Percentiles rank a stretch among this genome's conserved stretches.
These are phyloP conservation scores for Rossbeevera mucosa DNA, from an alignment of 768 basidiomycete genomes.

Conservation along the genomic window DNA sequence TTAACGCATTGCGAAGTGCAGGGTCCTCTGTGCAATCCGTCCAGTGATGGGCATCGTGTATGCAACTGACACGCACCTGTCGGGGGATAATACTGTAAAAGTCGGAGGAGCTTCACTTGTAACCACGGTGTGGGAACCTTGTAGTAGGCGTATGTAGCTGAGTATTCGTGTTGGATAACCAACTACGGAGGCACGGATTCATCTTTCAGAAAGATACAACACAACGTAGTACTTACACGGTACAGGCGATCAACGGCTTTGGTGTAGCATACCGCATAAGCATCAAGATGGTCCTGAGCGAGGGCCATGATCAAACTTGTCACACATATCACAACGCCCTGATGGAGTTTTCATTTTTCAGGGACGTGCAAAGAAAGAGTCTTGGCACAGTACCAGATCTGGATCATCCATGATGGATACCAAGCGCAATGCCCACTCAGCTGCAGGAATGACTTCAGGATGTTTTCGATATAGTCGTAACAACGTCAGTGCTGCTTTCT, in stretches of 20 bases:
- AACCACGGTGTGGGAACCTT: constrained; percentile 97
- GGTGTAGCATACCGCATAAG: constrained; percentile 87
- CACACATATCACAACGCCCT: constrained; percentile 95
- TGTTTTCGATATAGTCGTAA: constrained; percentile 94
- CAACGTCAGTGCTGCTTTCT: constrained; percentile 94
- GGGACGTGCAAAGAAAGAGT: not conserved
- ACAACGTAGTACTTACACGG: constrained; percentile 46
- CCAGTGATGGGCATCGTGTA: constrained; percentile 4
- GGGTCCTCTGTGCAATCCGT: constrained; percentile 63
- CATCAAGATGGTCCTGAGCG: constrained; percentile 90
- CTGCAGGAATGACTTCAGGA: constrained; percentile 87
- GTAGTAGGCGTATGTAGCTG: constrained; percentile 91
- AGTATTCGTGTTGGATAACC: constrained; percentile 86
- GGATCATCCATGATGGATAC: constrained; percentile 93
- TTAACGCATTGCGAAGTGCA: constrained; percentile 68
- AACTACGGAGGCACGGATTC: constrained; percentile 46
- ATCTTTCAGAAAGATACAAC: not conserved
- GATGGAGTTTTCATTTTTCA: constrained; percentile 3
- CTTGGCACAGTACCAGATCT: constrained; percentile 59
- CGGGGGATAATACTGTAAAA: constrained; percentile 94
- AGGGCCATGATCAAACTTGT: constrained; percentile 91
- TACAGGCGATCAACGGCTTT: constrained; percentile 90
- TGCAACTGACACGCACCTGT: constrained; percentile 55
- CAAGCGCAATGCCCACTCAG: constrained; percentile 94
- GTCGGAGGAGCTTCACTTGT: constrained; percentile 89